Conservation (phyloP, 2,329 filamentous ascomycete species). For the Sordariomycetes sp. region DNA sequence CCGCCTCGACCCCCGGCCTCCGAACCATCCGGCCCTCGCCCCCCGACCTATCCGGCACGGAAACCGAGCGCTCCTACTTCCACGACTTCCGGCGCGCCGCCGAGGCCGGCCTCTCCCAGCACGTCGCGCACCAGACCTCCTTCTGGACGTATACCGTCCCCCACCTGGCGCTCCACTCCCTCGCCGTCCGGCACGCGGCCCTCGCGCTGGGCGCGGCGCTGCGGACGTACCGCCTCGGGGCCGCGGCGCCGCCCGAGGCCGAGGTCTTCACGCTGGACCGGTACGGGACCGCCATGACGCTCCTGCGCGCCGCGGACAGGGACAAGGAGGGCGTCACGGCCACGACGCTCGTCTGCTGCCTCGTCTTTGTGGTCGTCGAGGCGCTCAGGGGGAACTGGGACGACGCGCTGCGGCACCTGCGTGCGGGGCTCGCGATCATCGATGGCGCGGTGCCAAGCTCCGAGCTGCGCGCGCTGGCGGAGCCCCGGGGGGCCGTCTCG, state of each 20-base stretch:
- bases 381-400: conserved; percentile 13
- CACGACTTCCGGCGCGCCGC: conserved; percentile 16
- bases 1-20: not conserved
- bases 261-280: conserved; percentile 23
- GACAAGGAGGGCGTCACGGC: conserved; percentile 6
- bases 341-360: conserved; percentile 17
- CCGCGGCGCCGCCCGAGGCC: conserved; percentile 1
- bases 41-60: conserved; percentile 7
- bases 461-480: conserved; percentile 5
- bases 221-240: conserved; percentile 11
- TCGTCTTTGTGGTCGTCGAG: conserved; percentile 17
- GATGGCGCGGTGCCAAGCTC: conserved; percentile 12
- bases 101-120: conserved; percentile 12
- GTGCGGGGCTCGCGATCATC: conserved; percentile 17
- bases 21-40: not conserved
- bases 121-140: conserved; percentile 8
- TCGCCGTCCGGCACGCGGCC: conserved; percentile 14
- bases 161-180: conserved; percentile 7
- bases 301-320: conserved; percentile 10
- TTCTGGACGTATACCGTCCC: conserved; percentile 12
- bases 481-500: not conserved
- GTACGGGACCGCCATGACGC: conserved; percentile 21
- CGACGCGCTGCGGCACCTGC: conserved; percentile 14
- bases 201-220: conserved; percentile 19
- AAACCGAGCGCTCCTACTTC: conserved; percentile 17